A percentile compares a stretch with the other conserved stretches of the same genome.
Evolutionary conservation across 768 basidiomycete species (phyloP).

Genomic region (Daedaleopsis nitida): DNA sequence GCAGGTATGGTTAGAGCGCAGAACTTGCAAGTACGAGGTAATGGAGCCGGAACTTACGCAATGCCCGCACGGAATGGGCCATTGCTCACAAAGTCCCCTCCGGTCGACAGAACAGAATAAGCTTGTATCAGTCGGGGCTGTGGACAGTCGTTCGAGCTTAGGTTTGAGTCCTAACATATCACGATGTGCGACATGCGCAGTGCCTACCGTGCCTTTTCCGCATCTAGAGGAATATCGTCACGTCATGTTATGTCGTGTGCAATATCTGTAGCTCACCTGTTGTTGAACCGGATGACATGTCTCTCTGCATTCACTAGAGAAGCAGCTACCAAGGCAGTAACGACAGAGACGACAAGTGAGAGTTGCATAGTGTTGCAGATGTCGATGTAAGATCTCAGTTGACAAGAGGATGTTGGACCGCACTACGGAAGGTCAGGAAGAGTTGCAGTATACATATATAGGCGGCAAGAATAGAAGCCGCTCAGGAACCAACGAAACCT

Average conservation of each 20-base stretch:
- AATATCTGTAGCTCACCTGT: slow-evolving; percentile 37
- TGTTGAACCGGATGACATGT: slow-evolving; percentile 48
- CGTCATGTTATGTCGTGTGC: not conserved
- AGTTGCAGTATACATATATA: too few species aligned
- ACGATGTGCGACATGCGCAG: too few species aligned
- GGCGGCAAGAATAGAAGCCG: too few species aligned
- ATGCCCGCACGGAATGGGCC: slow-evolving; percentile 40
- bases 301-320: slow-evolving; percentile 39
- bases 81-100: slow-evolving; percentile 37
- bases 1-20: not conserved
- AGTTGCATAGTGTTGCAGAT: slow-evolving; percentile 23
- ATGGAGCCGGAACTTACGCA: slow-evolving; percentile 42
- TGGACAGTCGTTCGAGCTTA: not conserved
- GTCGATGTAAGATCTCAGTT: too few species aligned
- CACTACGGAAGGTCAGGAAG: too few species aligned
- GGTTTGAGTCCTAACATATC: not conserved
- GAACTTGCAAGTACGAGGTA: too few species aligned
- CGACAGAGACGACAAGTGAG: slow-evolving; percentile 17
- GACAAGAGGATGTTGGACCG: too few species aligned
- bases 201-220: slow-evolving; percentile 42
- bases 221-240: slow-evolving; percentile 39
- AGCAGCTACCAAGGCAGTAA: slow-evolving; percentile 22
- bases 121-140: slow-evolving; percentile 43
- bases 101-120: slow-evolving; percentile 40
- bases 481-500: too few species aligned